Conservation (phyloP, 2,329 filamentous ascomycete genomes). For the Orbilia javanica region DNA sequence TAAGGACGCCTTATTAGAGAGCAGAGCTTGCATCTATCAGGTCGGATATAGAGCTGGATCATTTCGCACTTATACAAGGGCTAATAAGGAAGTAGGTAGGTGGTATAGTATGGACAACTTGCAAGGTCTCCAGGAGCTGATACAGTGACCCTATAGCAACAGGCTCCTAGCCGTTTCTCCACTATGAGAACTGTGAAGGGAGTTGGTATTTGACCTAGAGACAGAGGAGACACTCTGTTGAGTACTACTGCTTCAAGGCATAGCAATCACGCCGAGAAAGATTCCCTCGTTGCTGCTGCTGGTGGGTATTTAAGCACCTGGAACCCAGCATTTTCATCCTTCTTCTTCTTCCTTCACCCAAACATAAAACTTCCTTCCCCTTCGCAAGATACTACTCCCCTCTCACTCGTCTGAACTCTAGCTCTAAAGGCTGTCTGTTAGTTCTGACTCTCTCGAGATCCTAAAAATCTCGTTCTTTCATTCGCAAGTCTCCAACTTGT, state of each 20-base stretch:
- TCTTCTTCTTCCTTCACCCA: constrained; percentile 8
- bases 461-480: constrained; percentile 2
- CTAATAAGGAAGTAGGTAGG: too few relatives aligned
- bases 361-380: not conserved
- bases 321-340: not conserved
- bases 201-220: not conserved
- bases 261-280: not conserved
- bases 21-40: too few relatives aligned
- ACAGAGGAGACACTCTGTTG: not conserved
- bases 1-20: too few relatives aligned
- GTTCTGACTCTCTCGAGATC: constrained; percentile 7
- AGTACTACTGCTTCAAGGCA: not conserved
- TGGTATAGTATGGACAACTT: too few relatives aligned
- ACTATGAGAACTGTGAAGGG: not conserved
- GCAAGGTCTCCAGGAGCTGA: too few relatives aligned
- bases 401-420: constrained; percentile 1
- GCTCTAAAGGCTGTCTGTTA: not conserved
- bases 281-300: not conserved
- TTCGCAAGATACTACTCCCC: not conserved
- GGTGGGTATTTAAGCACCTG: not conserved
- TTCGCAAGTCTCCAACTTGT: not conserved
- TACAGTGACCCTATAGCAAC: not conserved
- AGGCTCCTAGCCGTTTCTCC: not conserved
- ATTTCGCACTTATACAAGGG: too few relatives aligned
- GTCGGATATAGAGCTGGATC: too few relatives aligned